Percentiles rank a stretch among this genome's conserved stretches.
phyloP scores from a whole-genome alignment of 2,329 filamentous ascomycete genomes.

The Apiospora pterosperma region DNA sequence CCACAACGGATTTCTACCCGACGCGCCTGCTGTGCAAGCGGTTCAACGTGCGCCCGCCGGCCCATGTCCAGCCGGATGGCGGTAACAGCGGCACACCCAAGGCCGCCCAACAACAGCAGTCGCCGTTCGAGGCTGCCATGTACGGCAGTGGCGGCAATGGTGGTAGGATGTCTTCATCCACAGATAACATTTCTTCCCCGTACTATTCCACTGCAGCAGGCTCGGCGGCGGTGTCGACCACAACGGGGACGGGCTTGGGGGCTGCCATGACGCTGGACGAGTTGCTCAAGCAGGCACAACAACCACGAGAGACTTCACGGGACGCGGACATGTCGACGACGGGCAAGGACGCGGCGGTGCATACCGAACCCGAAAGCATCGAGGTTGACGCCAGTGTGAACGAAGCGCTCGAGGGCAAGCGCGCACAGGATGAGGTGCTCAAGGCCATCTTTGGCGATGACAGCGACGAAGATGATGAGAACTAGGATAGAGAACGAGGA shows the following conservation, averaged over 20 bases:
- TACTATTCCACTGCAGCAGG: neutral
- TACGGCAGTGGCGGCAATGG: neutral
- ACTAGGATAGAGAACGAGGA: neutral
- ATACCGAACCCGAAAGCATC: conserved; percentile 4
- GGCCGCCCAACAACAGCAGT: neutral
- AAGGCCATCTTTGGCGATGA: conserved; percentile 92
- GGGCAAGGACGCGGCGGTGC: neutral
- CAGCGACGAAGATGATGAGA: conserved; percentile 58
- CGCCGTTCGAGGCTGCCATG: neutral
- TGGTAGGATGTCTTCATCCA: neutral
- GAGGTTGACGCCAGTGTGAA: conserved; percentile 71
- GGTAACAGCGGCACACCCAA: conserved; percentile 16
- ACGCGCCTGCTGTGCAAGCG: conserved; percentile 87
- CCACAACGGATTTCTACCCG: conserved; percentile 69
- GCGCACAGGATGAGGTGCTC: conserved; percentile 78
- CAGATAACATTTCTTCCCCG: neutral
- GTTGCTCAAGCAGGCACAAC: conserved; percentile 22
- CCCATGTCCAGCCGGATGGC: conserved; percentile 58
- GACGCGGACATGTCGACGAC: neutral
- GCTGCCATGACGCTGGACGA: conserved; percentile 28
- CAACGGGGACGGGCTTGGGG: neutral
- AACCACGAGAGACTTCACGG: neutral
- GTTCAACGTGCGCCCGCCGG: conserved; percentile 80
- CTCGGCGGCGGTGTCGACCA: neutral
- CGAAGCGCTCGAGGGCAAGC: conserved; percentile 69